Percentiles rank a stretch among this genome's conserved stretches.
Evolutionary conservation across 345 rosid species (phyloP).

Genomic region (Ceriops decandra): DNA sequence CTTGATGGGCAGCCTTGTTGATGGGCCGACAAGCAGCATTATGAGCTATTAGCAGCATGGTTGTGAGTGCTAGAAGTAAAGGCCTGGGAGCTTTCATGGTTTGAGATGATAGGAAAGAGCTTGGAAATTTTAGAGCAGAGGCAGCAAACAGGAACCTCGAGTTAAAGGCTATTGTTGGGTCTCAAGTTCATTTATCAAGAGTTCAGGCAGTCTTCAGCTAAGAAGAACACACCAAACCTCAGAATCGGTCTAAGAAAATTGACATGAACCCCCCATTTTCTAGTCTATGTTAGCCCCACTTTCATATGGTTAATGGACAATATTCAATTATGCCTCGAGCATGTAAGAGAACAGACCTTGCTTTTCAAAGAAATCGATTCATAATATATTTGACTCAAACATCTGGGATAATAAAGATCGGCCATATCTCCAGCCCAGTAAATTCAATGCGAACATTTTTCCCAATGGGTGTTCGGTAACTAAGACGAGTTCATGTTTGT

Average conservation of each 20-base stretch:
- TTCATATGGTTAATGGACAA: background rate
- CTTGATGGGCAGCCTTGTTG: slow-evolving; percentile 4
- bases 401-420: background rate
- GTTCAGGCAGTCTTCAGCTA: background rate
- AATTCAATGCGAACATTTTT: background rate
- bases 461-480: background rate
- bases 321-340: too few relatives aligned
- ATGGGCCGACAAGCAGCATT: slow-evolving; percentile 25
- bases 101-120: background rate
- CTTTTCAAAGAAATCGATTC: background rate
- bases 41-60: slow-evolving; percentile 23
- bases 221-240: background rate
- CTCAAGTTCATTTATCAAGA: slow-evolving; percentile 10
- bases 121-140: background rate
- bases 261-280: background rate
- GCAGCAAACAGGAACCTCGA: background rate
- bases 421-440: background rate
- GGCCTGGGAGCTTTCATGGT: slow-evolving; percentile 20
- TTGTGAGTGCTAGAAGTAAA: slow-evolving; percentile 19
- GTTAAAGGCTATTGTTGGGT: background rate
- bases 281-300: background rate
- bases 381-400: background rate
- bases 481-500: background rate
- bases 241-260: background rate
- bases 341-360: background rate